These are phyloP conservation scores for Alternaria angustiovoidea DNA, from an alignment of 2,329 filamentous ascomycete genomes.

Conservation along the genomic window DNA sequence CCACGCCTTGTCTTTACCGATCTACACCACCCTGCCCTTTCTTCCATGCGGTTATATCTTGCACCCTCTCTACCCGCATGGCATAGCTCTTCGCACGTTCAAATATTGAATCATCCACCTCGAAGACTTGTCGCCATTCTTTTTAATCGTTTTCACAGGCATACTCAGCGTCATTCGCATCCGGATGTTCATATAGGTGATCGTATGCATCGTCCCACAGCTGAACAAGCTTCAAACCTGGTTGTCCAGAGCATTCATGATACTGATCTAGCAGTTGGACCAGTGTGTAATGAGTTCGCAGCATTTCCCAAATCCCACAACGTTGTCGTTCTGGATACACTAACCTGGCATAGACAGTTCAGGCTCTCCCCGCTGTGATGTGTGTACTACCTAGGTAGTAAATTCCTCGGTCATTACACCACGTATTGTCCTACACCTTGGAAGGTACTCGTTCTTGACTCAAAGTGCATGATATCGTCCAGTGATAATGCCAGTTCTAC, in stretches of 20 bases:
- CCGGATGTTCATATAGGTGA: background rate
- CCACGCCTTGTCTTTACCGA: background rate
- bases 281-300: background rate
- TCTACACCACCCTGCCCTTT: no score
- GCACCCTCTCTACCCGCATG: no score
- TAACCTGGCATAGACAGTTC: background rate
- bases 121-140: background rate
- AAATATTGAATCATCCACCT: no score
- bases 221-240: background rate
- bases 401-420: background rate
- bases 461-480: no score
- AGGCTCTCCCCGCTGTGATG: background rate
- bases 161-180: background rate
- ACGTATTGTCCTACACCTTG: background rate
- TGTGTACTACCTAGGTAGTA: background rate
- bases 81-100: no score
- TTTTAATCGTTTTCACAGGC: background rate
- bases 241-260: no score
- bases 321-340: background rate
- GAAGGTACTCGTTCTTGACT: no score
- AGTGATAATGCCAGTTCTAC: no score
- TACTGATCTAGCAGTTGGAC: background rate
- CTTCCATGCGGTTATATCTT: no score
- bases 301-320: background rate
- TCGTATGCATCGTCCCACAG: background rate